Conservation (phyloP, 2,329 filamentous ascomycete species). For the Ophiostoma sp. region DNA sequence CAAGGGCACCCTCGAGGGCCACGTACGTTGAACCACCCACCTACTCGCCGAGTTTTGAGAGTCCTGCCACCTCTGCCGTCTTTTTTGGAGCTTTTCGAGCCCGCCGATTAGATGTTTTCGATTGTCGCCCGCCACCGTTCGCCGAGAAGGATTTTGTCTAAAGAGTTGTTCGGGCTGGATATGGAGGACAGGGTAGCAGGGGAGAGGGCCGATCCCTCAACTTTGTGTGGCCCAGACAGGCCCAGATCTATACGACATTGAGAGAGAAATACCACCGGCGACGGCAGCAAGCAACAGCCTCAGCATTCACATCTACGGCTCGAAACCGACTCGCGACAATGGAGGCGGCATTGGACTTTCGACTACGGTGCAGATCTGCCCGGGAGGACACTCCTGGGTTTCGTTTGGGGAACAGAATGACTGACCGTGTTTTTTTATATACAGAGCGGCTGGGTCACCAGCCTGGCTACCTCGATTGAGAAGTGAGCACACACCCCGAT, state of each 20-base stretch:
- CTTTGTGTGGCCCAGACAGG: background rate
- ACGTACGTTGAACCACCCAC: slow-evolving; percentile 54
- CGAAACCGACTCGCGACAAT: background rate
- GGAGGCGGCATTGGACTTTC: background rate
- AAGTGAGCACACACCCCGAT: slow-evolving; percentile 59
- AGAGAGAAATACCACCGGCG: background rate
- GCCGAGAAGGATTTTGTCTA: background rate
- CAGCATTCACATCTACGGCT: background rate
- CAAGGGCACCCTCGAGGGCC: slow-evolving; percentile 96
- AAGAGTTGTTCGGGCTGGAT: background rate
- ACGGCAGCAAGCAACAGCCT: background rate
- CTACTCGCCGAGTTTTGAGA: background rate
- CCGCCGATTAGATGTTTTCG: slow-evolving; percentile 13
- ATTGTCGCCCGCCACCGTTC: background rate
- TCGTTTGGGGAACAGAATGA: slow-evolving; percentile 12
- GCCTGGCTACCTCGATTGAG: slow-evolving; percentile 96
- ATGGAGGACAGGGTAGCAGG: slow-evolving; percentile 4
- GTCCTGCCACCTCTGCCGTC: slow-evolving; percentile 3
- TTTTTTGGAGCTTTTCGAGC: background rate
- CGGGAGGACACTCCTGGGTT: background rate
- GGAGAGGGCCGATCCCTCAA: background rate
- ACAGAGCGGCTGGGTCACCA: slow-evolving; percentile 96
- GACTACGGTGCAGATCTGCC: background rate
- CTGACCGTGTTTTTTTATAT: slow-evolving; percentile 25
- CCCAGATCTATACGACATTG: background rate